Evolutionary conservation across 345 rosid species (phyloP).

Genomic region (Sonneratia caseolaris): DNA sequence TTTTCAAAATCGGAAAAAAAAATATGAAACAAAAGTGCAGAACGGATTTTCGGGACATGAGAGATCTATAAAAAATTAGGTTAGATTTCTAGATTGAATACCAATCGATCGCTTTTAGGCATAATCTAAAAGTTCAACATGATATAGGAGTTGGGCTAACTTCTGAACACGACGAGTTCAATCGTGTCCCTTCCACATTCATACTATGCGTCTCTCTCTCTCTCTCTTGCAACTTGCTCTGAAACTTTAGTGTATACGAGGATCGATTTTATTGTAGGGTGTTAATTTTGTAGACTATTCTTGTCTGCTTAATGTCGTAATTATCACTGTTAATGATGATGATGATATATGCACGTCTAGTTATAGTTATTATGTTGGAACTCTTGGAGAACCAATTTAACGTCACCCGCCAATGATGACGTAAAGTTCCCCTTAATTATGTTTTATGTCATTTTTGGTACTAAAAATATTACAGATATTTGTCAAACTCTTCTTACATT

Average conservation of each 20-base stretch:
- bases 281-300: not conserved
- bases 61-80: too few relatives aligned
- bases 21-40: too few relatives aligned
- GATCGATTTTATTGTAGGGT: not conserved
- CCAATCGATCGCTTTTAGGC: too few relatives aligned
- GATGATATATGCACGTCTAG: not conserved
- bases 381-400: not conserved
- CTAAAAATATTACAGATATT: not conserved
- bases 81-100: too few relatives aligned
- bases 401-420: not conserved
- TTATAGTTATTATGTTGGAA: not conserved
- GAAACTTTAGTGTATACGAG: not conserved
- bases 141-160: too few relatives aligned
- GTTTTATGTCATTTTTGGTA: not conserved
- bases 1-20: not conserved
- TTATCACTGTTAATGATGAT: conserved; percentile 1
- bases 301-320: not conserved
- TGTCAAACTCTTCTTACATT: not conserved
- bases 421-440: not conserved
- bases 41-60: too few relatives aligned
- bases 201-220: not conserved
- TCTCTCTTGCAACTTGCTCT: not conserved
- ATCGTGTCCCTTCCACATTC: not conserved
- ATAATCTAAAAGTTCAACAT: too few relatives aligned
- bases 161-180: not conserved